Evolutionary conservation across 208 protist genomes (phyloP).

Genomic region (Wallacemonas collosoma): DNA sequence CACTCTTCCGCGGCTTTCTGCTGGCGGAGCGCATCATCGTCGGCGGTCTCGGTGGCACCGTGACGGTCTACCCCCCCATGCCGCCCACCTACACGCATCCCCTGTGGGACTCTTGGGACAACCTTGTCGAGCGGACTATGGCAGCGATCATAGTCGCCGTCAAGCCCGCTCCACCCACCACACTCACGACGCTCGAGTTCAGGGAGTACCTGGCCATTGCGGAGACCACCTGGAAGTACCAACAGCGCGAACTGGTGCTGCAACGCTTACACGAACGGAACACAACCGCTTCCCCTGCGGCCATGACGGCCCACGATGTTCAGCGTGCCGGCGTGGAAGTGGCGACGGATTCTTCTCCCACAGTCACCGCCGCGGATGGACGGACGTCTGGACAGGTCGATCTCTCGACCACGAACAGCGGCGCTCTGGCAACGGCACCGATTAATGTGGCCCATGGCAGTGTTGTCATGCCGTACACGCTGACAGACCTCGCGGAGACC

Average conservation of each 20-base stretch:
- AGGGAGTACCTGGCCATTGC: slow-evolving; percentile 78
- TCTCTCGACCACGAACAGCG: no score
- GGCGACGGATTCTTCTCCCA: no score
- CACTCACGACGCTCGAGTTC: slow-evolving; percentile 68
- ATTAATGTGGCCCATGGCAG: no score
- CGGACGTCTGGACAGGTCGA: no score
- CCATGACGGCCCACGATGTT: no score
- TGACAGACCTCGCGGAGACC: background rate
- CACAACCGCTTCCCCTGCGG: no score
- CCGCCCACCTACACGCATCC: slow-evolving; percentile 89
- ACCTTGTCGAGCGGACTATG: slow-evolving; percentile 71
- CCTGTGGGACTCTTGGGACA: slow-evolving; percentile 92
- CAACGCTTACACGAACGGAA: slow-evolving; percentile 18
- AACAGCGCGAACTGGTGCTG: slow-evolving; percentile 24
- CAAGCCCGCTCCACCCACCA: slow-evolving; percentile 53
- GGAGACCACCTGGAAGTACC: slow-evolving; percentile 72
- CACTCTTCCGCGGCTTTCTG: slow-evolving; percentile 97
- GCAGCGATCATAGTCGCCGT: slow-evolving; percentile 60
- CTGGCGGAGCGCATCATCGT: slow-evolving; percentile 97
- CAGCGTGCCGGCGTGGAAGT: no score
- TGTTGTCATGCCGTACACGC: no score
- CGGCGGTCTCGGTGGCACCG: slow-evolving; percentile 86
- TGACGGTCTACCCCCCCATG: slow-evolving; percentile 94
- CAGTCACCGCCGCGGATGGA: no score
- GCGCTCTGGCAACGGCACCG: no score